Evolutionary conservation across 108 stramenopile genomes (phyloP).

Genomic region (Licmophora abbreviata): DNA sequence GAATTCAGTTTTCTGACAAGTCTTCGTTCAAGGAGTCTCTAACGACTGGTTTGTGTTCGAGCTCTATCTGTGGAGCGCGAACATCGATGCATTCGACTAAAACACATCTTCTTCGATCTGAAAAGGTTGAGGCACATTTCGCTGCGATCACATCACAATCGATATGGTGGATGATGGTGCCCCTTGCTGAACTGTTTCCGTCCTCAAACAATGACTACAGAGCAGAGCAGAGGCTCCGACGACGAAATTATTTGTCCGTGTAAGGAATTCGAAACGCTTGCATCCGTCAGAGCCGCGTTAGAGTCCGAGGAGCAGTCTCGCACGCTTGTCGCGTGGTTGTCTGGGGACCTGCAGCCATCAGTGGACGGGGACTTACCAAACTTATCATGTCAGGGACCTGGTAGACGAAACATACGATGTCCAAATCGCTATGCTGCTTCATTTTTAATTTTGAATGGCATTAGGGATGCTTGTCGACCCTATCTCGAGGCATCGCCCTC

Average conservation of each 20-base stretch:
- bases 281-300: constrained; percentile 7
- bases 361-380: not conserved
- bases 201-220: too few relatives aligned
- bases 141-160: too few relatives aligned
- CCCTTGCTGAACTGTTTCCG: too few relatives aligned
- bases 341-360: too few relatives aligned
- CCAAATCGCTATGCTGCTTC: constrained; percentile 18
- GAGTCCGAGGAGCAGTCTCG: constrained; percentile 15
- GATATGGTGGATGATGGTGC: too few relatives aligned
- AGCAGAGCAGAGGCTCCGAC: not conserved
- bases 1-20: too few relatives aligned
- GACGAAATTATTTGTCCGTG: not conserved
- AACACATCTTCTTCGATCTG: too few relatives aligned
- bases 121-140: too few relatives aligned
- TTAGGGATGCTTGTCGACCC: constrained; percentile 67
- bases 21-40: too few relatives aligned
- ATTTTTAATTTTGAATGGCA: constrained; percentile 57
- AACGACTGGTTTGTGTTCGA: too few relatives aligned
- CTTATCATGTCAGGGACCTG: not conserved
- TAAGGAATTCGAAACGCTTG: not conserved
- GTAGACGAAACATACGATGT: not conserved
- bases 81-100: too few relatives aligned
- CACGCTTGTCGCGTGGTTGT: constrained; percentile 21
- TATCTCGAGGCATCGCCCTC: constrained; percentile 23
- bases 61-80: too few relatives aligned